phyloP scores from a whole-genome alignment of 2,329 filamentous ascomycete genomes.

The Biscogniauxia marginata region DNA sequence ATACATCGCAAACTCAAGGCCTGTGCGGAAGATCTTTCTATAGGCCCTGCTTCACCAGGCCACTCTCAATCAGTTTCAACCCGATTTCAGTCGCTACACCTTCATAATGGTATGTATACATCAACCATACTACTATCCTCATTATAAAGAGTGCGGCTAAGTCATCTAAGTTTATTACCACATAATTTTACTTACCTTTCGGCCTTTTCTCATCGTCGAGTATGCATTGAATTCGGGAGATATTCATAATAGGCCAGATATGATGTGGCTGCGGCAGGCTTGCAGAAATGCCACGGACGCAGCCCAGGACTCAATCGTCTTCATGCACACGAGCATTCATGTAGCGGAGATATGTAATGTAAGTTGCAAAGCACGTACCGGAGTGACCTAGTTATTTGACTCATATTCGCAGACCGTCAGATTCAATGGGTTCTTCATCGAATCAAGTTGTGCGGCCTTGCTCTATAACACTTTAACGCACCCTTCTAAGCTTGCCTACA shows the following conservation, averaged over 20 bases:
- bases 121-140: neutral
- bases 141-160: neutral
- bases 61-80: neutral
- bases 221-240: slow-evolving; percentile 7
- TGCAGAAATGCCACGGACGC: slow-evolving; percentile 6
- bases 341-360: slow-evolving; percentile 2
- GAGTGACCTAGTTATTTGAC: neutral
- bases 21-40: slow-evolving; percentile 6
- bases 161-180: slow-evolving; percentile 7
- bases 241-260: neutral
- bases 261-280: slow-evolving; percentile 8
- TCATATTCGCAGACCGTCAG: neutral
- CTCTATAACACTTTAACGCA: slow-evolving; percentile 7
- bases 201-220: slow-evolving; percentile 9
- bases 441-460: slow-evolving; percentile 4
- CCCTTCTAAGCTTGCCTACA: slow-evolving; percentile 8
- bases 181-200: slow-evolving; percentile 7
- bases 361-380: neutral
- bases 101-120: slow-evolving; percentile 6
- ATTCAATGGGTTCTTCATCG: slow-evolving; percentile 6
- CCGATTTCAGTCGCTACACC: neutral
- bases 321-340: slow-evolving; percentile 3
- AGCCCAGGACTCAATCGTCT: slow-evolving; percentile 7
- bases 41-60: slow-evolving; percentile 4
- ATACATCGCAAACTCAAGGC: slow-evolving; percentile 7